Evolutionary conservation across 306 rosid species (phyloP).

Genomic region (Ammopiptanthus mongolicus): DNA sequence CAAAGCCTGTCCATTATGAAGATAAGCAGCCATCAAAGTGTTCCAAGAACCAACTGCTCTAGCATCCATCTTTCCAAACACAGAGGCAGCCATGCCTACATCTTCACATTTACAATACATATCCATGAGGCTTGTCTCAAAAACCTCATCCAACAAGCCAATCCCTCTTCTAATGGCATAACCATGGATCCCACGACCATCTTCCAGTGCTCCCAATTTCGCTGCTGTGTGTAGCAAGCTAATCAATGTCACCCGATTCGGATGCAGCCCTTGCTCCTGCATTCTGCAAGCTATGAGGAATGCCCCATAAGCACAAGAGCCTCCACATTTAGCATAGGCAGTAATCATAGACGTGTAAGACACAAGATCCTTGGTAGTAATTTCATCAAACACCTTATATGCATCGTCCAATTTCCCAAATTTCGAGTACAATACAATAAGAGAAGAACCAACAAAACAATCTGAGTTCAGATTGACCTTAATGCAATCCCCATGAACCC

Average conservation of each 20-base stretch:
- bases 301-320: conserved; percentile 17
- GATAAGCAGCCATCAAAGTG: conserved; percentile 31
- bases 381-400: conserved; percentile 46
- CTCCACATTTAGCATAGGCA: conserved; percentile 37
- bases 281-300: conserved; percentile 27
- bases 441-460: conserved; percentile 49
- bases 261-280: conserved; percentile 31
- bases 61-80: conserved; percentile 35
- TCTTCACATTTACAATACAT: conserved; percentile 49
- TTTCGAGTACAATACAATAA: conserved; percentile 22
- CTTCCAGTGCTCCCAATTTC: conserved; percentile 13
- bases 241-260: conserved; percentile 46
- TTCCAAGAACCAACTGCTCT: conserved; percentile 41
- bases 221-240: conserved; percentile 41
- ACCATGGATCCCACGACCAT: conserved; percentile 44
- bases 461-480: conserved; percentile 33
- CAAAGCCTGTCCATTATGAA: conserved; percentile 28
- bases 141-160: conserved; percentile 42
- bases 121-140: conserved; percentile 45
- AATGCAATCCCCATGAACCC: conserved; percentile 39
- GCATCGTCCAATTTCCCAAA: conserved; percentile 29
- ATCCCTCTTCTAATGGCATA: conserved; percentile 42
- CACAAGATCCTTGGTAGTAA: conserved; percentile 41
- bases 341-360: conserved; percentile 43
- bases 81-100: conserved; percentile 25